Base-by-base conservation (phyloP, 1,139 yeast genomes). In the Sugiyamaella japonica region DNA sequence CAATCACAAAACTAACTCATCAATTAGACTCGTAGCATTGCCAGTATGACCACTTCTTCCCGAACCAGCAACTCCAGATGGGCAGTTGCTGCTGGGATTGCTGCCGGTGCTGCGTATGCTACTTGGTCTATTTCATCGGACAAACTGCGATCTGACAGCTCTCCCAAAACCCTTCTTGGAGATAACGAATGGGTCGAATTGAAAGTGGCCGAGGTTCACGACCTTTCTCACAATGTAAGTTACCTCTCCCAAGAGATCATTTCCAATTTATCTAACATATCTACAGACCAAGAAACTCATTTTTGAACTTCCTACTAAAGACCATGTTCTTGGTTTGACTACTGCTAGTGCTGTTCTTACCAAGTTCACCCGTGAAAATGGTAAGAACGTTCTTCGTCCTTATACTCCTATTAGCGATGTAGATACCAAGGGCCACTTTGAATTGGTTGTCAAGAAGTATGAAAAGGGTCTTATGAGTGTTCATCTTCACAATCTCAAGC, bases 381-480 rank as follows among this genome's bases (percentile, higher is more conserved):
- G 97, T 63, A 83, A 78, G 74, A 84, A 85, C 67, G 97, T 93
- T 56, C 79, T 95, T 61, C 86, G 99, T 77, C 99, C 99, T 47
- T 95, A 95, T 79, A 95, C 99, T 38, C 99, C 99, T 56, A 79
- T 85, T 54, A 81, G 89, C 36, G 89, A 86, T 66, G 76, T 80
- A 53, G 83, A 82, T 54, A 78, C 79, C 59, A 79, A 79, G 70
- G 99, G 99, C 53, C 71, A 80, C 56, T 77, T 95, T 67, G 90
- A 89, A 60, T 81, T 95, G 64, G 81, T 91, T 59, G 78, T 95
- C 72, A 95, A 95, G 80, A 82, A 79, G 61, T 95, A 95, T 76
- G 87, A 84, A 51, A 74, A 72, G 48, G 98, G 98, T 65, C 86
- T 88, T 75, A 85, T 91, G 84, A 83, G 95, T 52, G 76, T 78